phyloP scores from a whole-genome alignment of 2,329 filamentous ascomycete species.

The Atkinsonella hypoxylon region DNA sequence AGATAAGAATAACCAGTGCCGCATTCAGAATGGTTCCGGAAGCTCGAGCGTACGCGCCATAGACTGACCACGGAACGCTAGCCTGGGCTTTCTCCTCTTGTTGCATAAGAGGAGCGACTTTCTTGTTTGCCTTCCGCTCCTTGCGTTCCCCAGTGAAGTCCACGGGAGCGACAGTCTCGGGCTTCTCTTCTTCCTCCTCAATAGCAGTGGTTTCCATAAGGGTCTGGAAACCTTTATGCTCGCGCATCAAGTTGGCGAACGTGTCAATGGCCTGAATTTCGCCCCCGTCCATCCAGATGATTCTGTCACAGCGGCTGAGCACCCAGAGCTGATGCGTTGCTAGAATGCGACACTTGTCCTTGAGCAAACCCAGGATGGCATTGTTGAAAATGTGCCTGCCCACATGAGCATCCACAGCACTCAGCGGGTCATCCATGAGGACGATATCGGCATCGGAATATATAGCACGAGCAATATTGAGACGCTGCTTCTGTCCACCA shows the following conservation, averaged over 20 bases:
- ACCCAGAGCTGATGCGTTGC: conserved; percentile 95
- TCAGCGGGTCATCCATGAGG: conserved; percentile 58
- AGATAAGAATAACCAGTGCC: conserved; percentile 47
- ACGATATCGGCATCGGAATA: conserved; percentile 58
- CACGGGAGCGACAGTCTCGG: conserved; percentile 31
- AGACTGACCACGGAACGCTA: conserved; percentile 71
- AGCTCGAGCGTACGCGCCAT: conserved; percentile 63
- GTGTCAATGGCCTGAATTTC: conserved; percentile 77
- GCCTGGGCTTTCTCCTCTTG: conserved; percentile 56
- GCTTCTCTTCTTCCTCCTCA: conserved; percentile 46
- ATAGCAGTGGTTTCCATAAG: conserved; percentile 78
- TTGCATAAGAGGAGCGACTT: conserved; percentile 58
- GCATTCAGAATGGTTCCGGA: conserved; percentile 61
- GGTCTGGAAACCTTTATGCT: conserved; percentile 65
- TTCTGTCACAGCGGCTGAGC: conserved; percentile 77
- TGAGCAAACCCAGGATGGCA: conserved; percentile 79
- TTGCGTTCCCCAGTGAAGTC: conserved; percentile 18
- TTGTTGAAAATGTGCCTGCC: conserved; percentile 79
- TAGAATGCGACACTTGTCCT: conserved; percentile 79
- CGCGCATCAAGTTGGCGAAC: conserved; percentile 74
- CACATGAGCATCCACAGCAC: conserved; percentile 58
- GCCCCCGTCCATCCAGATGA: conserved; percentile 86
- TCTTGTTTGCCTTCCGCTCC: conserved; percentile 45
- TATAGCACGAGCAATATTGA: conserved; percentile 81
- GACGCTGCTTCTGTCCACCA: conserved; percentile 85